These are phyloP conservation scores for Scutellaria baicalensis DNA, from an alignment of 257 asterid genomes.

Conservation along the genomic window DNA sequence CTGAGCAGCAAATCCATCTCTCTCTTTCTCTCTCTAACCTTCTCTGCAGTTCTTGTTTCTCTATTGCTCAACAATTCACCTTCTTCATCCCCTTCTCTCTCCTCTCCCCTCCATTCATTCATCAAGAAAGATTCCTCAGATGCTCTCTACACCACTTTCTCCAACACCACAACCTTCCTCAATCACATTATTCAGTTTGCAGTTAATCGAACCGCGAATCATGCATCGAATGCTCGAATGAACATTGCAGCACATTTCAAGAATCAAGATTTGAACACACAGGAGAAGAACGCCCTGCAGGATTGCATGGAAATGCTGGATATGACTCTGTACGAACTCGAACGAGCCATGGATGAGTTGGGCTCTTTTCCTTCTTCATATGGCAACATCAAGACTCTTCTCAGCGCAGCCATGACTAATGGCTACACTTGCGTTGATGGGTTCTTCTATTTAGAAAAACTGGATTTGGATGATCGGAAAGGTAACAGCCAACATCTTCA, in stretches of 20 bases:
- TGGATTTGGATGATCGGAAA: neutral
- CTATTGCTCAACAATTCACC: slow-evolving; percentile 7
- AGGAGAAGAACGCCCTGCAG: slow-evolving; percentile 33
- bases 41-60: slow-evolving; percentile 23
- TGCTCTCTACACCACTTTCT: slow-evolving; percentile 27
- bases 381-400: slow-evolving; percentile 41
- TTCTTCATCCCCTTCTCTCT: slow-evolving; percentile 4
- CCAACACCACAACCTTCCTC: slow-evolving; percentile 17
- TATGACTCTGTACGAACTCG: slow-evolving; percentile 46
- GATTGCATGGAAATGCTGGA: slow-evolving; percentile 64
- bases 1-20: neutral
- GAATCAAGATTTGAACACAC: slow-evolving; percentile 27
- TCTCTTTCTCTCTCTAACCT: slow-evolving; percentile 13
- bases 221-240: slow-evolving; percentile 13
- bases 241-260: slow-evolving; percentile 16
- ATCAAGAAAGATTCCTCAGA: slow-evolving; percentile 39
- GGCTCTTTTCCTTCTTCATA: slow-evolving; percentile 26
- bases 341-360: slow-evolving; percentile 28
- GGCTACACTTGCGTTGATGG: slow-evolving; percentile 69
- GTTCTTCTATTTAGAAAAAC: slow-evolving; percentile 42
- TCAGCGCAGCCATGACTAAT: slow-evolving; percentile 71
- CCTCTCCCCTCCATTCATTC: slow-evolving; percentile 22
- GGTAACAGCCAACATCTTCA: slow-evolving; percentile 24
- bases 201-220: slow-evolving; percentile 19
- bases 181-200: slow-evolving; percentile 23